Evolutionary conservation across 106 monocot genomes (phyloP).

Genomic region (Dendrobium chrysotoxum): DNA sequence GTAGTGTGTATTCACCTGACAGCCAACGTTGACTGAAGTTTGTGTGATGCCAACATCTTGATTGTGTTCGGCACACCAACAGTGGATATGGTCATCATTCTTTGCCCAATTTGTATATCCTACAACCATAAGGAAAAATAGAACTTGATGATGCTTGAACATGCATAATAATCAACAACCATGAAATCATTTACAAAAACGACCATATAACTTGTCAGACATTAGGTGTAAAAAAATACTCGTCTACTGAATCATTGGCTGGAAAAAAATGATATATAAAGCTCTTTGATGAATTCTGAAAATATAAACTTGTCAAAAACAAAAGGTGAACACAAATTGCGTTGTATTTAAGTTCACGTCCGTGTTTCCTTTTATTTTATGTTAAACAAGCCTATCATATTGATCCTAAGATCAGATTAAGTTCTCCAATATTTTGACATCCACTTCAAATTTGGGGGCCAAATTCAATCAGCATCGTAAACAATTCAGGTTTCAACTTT

Average conservation of each 20-base stretch:
- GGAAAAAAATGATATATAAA: neutral
- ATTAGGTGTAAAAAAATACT: too few relatives aligned
- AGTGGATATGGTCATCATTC: constrained; percentile 99
- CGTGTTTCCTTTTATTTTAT: too few relatives aligned
- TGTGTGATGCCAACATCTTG: constrained; percentile 84
- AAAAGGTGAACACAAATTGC: too few relatives aligned
- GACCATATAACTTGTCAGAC: neutral
- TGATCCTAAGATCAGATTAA: too few relatives aligned
- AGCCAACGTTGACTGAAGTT: constrained; percentile 93
- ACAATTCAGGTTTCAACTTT: too few relatives aligned
- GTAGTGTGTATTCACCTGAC: constrained; percentile 46
- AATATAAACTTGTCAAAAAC: neutral
- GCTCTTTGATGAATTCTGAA: neutral
- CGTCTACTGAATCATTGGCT: neutral
- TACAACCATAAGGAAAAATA: constrained; percentile 13
- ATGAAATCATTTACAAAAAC: neutral
- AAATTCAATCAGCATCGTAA: too few relatives aligned
- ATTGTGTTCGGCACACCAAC: constrained; percentile 97
- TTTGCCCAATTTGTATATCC: constrained; percentile 93
- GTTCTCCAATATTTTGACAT: too few relatives aligned
- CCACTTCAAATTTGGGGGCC: too few relatives aligned
- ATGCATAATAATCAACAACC: neutral
- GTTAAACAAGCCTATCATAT: too few relatives aligned
- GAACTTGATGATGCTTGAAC: neutral
- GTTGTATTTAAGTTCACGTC: too few relatives aligned